Base-by-base conservation (phyloP, 805 yeast genomes). In the Ogataea pignaliae region DNA sequence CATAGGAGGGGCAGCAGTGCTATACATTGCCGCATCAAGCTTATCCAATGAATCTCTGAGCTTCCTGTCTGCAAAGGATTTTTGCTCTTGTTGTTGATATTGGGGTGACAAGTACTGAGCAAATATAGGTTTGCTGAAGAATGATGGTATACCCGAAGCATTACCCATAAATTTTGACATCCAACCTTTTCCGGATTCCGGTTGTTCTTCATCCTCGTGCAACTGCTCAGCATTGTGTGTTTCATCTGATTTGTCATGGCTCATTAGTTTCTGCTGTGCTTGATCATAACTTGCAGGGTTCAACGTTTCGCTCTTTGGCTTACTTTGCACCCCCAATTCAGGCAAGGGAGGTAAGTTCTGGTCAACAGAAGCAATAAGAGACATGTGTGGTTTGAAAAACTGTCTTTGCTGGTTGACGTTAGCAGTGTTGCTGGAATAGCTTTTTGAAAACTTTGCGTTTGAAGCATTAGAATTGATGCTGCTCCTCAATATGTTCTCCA, bases 401-500 rank as follows among this genome's bases (percentile, higher is more conserved):
- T 29, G 31, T 10, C 10, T 34, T 29, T 40, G 30, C 10, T 10
- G n/a, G 9, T 15, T 21, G 12, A 29, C 17, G 12, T 37, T 21
- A 4, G 14, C 29, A 9, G 13, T 13, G 13, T 36, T 36, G 28
- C 10, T 30, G 15, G 21, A 28, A 13, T 15, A 16, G n/a, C 12
- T n/a, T 14, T 29, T 16, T 34, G 14, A 17, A 33, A 28, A 33
- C 26, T 8, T 37, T 26, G 29, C 17, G 28, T 4, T 41, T 10
- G 11, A 46, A 28, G 16, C 26, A 7, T 21, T 21, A 21, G 26
- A 21, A 21, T 21, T 31, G 8, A 45, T 31, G 21, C 47, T 43
- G 34, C 48, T 49, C 40, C 61, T 53, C 1, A 47, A 51, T 10
- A 41, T 42, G 34, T 51, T 57, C 10, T 57, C 56, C 6, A 61